A percentile compares a stretch with the other conserved stretches of the same genome.
Conservation (phyloP, 495 filamentous ascomycete species). For the Ramalina intermedia region DNA sequence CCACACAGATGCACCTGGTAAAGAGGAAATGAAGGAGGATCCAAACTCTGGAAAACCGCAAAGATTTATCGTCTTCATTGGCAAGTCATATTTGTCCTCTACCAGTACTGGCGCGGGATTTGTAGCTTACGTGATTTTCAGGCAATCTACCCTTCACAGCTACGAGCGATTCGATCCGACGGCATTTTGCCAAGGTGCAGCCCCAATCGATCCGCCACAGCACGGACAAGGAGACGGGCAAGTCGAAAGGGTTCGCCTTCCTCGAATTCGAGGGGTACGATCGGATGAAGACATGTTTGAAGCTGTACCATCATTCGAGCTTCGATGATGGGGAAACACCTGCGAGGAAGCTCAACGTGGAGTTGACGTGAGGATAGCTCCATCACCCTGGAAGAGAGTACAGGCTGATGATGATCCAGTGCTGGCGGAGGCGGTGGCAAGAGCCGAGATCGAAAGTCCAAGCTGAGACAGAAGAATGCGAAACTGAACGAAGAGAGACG, state of each 20-base stretch:
- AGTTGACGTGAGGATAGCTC: constrained; percentile 55
- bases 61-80: constrained; percentile 78
- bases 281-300: constrained; percentile 85
- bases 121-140: constrained; percentile 10
- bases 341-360: constrained; percentile 70
- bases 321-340: constrained; percentile 52
- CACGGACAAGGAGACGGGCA: constrained; percentile 51
- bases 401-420: constrained; percentile 20
- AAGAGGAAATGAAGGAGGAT: too few relatives aligned
- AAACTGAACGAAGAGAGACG: constrained; percentile 73
- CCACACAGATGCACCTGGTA: background rate
- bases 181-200: constrained; percentile 64
- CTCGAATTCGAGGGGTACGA: constrained; percentile 83
- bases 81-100: constrained; percentile 20
- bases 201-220: constrained; percentile 63
- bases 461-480: constrained; percentile 73
- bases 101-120: background rate
- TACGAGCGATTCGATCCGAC: constrained; percentile 45
- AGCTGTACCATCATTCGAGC: constrained; percentile 70
- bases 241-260: constrained; percentile 80
- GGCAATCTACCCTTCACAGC: constrained; percentile 82
- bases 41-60: constrained; percentile 23
- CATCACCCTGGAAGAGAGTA: background rate
- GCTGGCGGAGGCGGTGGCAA: constrained; percentile 76
- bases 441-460: constrained; percentile 50